These are phyloP conservation scores for Strobilomyces echinocephalus DNA, from an alignment of 768 basidiomycete genomes.

Conservation along the genomic window DNA sequence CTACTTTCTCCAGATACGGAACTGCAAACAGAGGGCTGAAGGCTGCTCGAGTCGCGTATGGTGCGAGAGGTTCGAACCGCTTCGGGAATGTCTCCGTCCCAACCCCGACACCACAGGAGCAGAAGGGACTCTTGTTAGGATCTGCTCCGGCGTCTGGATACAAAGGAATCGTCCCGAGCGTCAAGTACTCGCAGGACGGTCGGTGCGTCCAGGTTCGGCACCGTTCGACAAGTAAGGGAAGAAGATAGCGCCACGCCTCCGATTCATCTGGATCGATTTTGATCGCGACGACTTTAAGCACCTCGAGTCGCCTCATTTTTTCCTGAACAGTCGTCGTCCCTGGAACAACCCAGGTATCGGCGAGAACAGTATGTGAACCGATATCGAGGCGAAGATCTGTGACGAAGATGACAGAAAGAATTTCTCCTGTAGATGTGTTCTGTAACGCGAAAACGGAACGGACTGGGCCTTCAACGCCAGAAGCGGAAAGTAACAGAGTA, in stretches of 20 bases:
- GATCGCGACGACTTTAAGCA: conserved; percentile 13
- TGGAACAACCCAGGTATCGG: conserved; percentile 45
- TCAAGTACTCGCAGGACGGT: conserved; percentile 44
- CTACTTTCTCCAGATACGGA: conserved; percentile 14
- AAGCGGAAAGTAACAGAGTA: conserved; percentile 21
- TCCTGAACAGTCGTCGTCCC: conserved; percentile 17
- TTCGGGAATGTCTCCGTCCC: conserved; percentile 36
- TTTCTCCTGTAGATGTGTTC: neutral
- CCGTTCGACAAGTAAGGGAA: conserved; percentile 49
- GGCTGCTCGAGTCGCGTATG: conserved; percentile 45
- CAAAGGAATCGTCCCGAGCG: conserved; percentile 26
- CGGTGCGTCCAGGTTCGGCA: conserved; percentile 51
- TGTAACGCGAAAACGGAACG: conserved; percentile 20
- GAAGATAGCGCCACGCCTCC: conserved; percentile 26
- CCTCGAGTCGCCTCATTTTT: conserved; percentile 1
- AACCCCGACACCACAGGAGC: conserved; percentile 50
- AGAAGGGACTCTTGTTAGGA: conserved; percentile 40
- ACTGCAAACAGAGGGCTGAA: conserved; percentile 49
- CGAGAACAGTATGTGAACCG: conserved; percentile 46
- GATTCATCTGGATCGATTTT: conserved; percentile 14
- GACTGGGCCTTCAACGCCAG: conserved; percentile 21
- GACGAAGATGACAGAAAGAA: conserved; percentile 45
- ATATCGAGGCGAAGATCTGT: conserved; percentile 44
- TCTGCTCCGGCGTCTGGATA: conserved; percentile 29
- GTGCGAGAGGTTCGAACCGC: conserved; percentile 38